Conservation (phyloP, 768 basidiomycete species). For the Suillus subaureus region DNA sequence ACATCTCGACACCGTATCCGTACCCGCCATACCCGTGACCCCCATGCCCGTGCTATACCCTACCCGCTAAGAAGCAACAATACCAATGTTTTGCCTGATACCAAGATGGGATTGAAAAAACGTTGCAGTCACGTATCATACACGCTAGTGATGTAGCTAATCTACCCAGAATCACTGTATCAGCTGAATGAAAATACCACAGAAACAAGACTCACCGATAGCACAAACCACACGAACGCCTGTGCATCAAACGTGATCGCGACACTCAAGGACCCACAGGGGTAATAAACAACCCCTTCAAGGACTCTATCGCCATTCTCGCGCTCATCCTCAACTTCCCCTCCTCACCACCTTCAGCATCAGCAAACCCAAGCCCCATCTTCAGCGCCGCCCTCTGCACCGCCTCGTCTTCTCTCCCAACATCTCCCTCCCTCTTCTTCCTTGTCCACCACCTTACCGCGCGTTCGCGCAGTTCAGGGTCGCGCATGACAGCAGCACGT, state of each 20-base stretch:
- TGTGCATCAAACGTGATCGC: not conserved
- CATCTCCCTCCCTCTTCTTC: conserved; percentile 54
- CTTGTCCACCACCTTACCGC: conserved; percentile 58
- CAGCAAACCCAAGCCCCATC: conserved; percentile 43
- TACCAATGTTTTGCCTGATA: too few relatives aligned
- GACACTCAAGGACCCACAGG: not conserved
- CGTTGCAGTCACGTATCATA: not conserved
- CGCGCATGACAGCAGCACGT: conserved; percentile 57
- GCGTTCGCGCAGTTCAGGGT: conserved; percentile 24
- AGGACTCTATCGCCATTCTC: conserved; percentile 28
- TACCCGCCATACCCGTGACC: too few relatives aligned
- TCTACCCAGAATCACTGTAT: not conserved
- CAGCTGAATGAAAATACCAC: not conserved
- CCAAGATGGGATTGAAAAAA: too few relatives aligned
- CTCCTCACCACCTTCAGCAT: conserved; percentile 19
- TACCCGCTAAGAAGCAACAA: not conserved
- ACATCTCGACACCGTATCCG: too few relatives aligned
- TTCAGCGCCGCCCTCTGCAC: conserved; percentile 48
- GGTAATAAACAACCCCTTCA: conserved; percentile 17
- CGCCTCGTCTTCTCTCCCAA: conserved; percentile 47
- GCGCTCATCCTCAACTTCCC: conserved; percentile 29
- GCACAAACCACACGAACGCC: not conserved
- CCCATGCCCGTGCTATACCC: too few relatives aligned
- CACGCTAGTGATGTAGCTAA: not conserved
- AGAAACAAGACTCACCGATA: not conserved